Percentiles rank a stretch among this genome's conserved stretches.
phyloP scores from a whole-genome alignment of 371 early-diverging fungal genomes.

The Apophysomyces elegans region DNA sequence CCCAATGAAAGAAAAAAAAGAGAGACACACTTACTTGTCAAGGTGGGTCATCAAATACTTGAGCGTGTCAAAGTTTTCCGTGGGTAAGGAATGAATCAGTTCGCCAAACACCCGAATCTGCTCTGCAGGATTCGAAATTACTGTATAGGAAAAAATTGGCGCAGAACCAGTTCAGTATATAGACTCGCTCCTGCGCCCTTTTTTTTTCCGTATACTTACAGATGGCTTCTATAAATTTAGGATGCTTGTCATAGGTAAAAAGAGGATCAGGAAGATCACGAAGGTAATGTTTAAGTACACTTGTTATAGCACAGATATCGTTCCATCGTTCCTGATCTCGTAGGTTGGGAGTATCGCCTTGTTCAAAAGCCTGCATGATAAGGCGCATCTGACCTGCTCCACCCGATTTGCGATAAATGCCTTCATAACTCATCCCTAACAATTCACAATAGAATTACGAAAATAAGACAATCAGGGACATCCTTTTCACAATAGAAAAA shows the following conservation, averaged over 20 bases:
- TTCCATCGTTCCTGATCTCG: conserved; percentile 55
- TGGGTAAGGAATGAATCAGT: conserved; percentile 41
- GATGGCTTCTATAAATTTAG: conserved; percentile 72
- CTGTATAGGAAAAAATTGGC: conserved; percentile 12
- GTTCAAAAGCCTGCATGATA: conserved; percentile 59
- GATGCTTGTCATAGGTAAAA: conserved; percentile 79
- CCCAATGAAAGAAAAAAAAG: too few species aligned
- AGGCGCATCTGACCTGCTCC: conserved; percentile 76
- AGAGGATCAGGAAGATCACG: conserved; percentile 91
- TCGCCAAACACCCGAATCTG: conserved; percentile 24
- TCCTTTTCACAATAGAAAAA: not conserved
- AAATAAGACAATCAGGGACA: not conserved
- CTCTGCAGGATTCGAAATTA: conserved; percentile 23
- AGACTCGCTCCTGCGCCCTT: too few species aligned
- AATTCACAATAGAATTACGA: not conserved
- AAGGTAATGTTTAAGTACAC: conserved; percentile 92
- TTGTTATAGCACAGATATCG: conserved; percentile 80
- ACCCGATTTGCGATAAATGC: conserved; percentile 92
- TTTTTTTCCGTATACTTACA: conserved; percentile 38
- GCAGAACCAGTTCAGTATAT: too few species aligned
- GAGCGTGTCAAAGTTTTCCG: conserved; percentile 47
- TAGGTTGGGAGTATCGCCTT: conserved; percentile 50
- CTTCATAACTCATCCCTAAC: conserved; percentile 57
- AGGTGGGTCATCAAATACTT: conserved; percentile 46
- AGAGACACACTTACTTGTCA: conserved; percentile 28